phyloP scores from a whole-genome alignment of 352 stramenopile genomes.

The Globisporangium sylvaticum region DNA sequence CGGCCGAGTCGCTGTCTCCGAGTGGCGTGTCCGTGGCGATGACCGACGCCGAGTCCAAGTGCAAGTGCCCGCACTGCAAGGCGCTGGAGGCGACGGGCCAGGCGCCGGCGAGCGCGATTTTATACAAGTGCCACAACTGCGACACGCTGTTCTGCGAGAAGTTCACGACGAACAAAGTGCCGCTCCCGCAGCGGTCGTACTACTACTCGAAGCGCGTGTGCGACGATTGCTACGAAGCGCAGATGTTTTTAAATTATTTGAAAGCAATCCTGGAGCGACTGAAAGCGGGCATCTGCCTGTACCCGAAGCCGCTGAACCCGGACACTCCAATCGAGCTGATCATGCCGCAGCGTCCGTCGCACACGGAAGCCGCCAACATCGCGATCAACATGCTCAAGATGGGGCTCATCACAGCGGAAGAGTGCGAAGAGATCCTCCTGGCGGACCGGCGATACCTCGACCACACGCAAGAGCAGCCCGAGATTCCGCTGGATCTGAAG shows the following conservation, averaged over 20 bases:
- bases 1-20: slow-evolving; percentile 53
- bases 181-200: slow-evolving; percentile 69
- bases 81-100: slow-evolving; percentile 31
- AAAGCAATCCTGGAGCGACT: slow-evolving; percentile 82
- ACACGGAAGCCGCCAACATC: slow-evolving; percentile 81
- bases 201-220: slow-evolving; percentile 88
- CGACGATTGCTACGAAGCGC: slow-evolving; percentile 77
- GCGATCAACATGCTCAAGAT: slow-evolving; percentile 86
- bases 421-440: slow-evolving; percentile 84
- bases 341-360: slow-evolving; percentile 78
- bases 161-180: slow-evolving; percentile 77
- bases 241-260: slow-evolving; percentile 85
- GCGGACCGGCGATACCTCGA: slow-evolving; percentile 82
- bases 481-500: slow-evolving; percentile 82
- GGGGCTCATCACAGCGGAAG: slow-evolving; percentile 78
- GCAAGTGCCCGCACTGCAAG: slow-evolving; percentile 65
- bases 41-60: slow-evolving; percentile 56
- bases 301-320: slow-evolving; percentile 78
- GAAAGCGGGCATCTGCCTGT: slow-evolving; percentile 83
- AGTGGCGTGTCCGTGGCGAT: slow-evolving; percentile 42
- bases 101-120: slow-evolving; percentile 29
- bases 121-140: slow-evolving; percentile 85
- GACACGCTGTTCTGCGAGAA: slow-evolving; percentile 77
- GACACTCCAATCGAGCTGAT: slow-evolving; percentile 85
- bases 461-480: slow-evolving; percentile 79